phyloP scores from a whole-genome alignment of 345 rosid species.

The Triadica sebifera region DNA sequence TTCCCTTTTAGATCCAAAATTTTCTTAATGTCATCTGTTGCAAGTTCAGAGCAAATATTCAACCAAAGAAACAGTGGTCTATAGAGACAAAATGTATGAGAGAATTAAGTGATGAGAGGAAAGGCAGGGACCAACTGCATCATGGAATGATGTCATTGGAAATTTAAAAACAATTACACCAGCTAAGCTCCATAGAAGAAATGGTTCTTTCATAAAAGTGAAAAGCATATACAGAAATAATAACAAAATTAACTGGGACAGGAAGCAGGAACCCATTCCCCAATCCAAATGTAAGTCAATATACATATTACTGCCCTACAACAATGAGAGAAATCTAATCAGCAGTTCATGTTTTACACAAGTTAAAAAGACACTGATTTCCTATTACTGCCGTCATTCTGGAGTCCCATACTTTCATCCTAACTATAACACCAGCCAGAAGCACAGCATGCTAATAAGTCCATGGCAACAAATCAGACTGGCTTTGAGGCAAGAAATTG shows the following conservation, averaged over 20 bases:
- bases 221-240: neutral
- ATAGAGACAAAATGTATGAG: too few species aligned
- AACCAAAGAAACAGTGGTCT: too few species aligned
- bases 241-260: neutral
- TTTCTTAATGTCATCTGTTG: too few species aligned
- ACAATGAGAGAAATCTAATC: neutral
- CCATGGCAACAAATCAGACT: neutral
- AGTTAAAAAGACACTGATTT: neutral
- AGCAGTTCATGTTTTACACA: neutral
- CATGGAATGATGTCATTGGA: too few species aligned
- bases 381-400: neutral
- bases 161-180: too few species aligned
- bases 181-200: neutral
- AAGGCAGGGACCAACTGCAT: too few species aligned
- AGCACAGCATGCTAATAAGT: neutral
- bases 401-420: neutral
- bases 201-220: neutral
- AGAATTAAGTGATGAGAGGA: too few species aligned
- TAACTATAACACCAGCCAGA: neutral
- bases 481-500: neutral
- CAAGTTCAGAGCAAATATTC: too few species aligned
- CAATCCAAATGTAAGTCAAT: neutral
- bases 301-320: neutral
- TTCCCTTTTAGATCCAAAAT: too few species aligned
- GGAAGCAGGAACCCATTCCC: neutral